Conservation (phyloP, 305 asterid genomes). For the Fraxinus platypoda region DNA sequence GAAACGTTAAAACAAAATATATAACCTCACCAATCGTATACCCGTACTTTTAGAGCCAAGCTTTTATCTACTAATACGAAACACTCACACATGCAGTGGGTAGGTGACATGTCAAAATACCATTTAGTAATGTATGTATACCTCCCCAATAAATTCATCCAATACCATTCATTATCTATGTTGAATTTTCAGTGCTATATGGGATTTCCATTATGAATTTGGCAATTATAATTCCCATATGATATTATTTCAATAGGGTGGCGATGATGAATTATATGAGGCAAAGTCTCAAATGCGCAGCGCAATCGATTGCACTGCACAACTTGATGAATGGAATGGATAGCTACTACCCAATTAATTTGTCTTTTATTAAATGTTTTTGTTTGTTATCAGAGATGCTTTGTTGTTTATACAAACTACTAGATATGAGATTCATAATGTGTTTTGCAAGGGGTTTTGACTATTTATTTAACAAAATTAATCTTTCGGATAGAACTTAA, state of each 20-base stretch:
- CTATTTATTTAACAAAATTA: no score
- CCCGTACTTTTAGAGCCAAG: no score
- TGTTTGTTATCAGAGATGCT: not conserved
- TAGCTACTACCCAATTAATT: not conserved
- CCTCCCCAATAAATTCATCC: not conserved
- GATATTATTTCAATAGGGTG: not conserved
- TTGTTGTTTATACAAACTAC: no score
- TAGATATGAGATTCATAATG: not conserved
- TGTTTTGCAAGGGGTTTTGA: not conserved
- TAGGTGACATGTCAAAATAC: not conserved
- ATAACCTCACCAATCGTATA: no score
- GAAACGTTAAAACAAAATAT: no score
- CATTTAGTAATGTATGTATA: not conserved
- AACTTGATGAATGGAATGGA: not conserved
- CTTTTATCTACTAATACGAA: not conserved
- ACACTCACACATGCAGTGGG: not conserved
- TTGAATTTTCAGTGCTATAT: not conserved
- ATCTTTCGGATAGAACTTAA: not conserved
- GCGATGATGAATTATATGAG: not conserved
- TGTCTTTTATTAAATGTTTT: not conserved
- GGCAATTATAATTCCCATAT: not conserved
- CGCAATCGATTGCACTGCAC: conserved; percentile 8
- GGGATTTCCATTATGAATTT: not conserved
- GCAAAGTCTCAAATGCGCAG: not conserved
- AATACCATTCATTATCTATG: not conserved